These are phyloP conservation scores for Chaetomiaceae sp. DNA, from an alignment of 2,329 filamentous ascomycete species.

Conservation along the genomic window DNA sequence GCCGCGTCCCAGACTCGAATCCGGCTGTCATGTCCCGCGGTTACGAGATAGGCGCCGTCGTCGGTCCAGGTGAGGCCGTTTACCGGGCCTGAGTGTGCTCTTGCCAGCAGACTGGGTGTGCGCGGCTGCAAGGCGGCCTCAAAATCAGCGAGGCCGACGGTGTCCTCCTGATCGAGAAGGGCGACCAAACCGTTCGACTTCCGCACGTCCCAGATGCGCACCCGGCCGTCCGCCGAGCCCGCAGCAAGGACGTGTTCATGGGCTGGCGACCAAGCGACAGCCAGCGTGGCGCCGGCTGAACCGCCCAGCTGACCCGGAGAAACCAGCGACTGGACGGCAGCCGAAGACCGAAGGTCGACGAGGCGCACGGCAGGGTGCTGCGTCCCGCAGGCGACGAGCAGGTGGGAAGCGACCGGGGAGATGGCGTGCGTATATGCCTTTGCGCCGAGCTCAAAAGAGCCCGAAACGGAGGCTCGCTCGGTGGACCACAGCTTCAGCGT, in stretches of 20 bases:
- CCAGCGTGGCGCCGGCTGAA: constrained; percentile 55
- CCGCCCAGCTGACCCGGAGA: constrained; percentile 45
- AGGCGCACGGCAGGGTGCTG: constrained; percentile 79
- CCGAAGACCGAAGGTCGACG: constrained; percentile 77
- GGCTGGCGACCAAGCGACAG: constrained; percentile 74
- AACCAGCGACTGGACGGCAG: constrained; percentile 64
- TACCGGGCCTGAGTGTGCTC: constrained; percentile 73
- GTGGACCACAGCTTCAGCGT: constrained; percentile 71
- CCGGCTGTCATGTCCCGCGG: constrained; percentile 73
- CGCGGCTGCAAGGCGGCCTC: not conserved
- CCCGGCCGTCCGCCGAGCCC: constrained; percentile 76
- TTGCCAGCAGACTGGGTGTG: constrained; percentile 40
- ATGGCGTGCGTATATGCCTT: constrained; percentile 72
- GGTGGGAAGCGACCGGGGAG: constrained; percentile 63
- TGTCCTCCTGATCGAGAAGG: constrained; percentile 77
- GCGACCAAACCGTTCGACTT: constrained; percentile 70
- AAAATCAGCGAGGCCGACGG: constrained; percentile 52
- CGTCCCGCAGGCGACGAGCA: constrained; percentile 82
- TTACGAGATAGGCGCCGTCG: constrained; percentile 69
- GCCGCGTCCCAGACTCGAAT: constrained; percentile 82
- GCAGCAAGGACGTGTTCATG: constrained; percentile 75
- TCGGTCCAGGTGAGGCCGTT: constrained; percentile 83
- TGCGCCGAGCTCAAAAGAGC: constrained; percentile 60
- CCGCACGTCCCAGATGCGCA: constrained; percentile 82
- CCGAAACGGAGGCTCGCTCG: constrained; percentile 52